Conservation (phyloP, 2,329 filamentous ascomycete genomes). For the Sordariomycetes sp. region DNA sequence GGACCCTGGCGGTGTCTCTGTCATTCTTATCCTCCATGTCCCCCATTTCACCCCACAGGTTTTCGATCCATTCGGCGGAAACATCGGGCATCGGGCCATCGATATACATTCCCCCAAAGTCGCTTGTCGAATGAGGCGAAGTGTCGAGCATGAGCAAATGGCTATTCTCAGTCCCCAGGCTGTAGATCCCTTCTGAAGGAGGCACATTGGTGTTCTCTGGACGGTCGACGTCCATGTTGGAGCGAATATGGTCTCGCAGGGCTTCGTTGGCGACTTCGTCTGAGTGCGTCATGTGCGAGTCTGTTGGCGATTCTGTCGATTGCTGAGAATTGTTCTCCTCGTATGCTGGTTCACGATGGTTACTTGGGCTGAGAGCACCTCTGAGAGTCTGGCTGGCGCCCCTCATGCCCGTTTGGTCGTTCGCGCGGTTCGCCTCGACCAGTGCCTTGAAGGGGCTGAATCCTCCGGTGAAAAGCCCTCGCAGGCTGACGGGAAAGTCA, state of each 20-base stretch:
- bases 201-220: slow-evolving; percentile 10
- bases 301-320: slow-evolving; percentile 7
- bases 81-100: slow-evolving; percentile 17
- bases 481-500: slow-evolving; percentile 29
- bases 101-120: slow-evolving; percentile 16
- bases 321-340: slow-evolving; percentile 6
- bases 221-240: slow-evolving; percentile 4
- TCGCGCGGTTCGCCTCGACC: slow-evolving; percentile 14
- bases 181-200: slow-evolving; percentile 17
- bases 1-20: slow-evolving; percentile 24
- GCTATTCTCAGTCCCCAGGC: slow-evolving; percentile 19
- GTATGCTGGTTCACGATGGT: not conserved
- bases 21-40: slow-evolving; percentile 19
- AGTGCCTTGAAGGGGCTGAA: slow-evolving; percentile 23
- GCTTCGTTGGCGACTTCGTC: slow-evolving; percentile 8
- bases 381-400: not conserved
- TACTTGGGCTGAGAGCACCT: no score
- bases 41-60: slow-evolving; percentile 20
- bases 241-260: slow-evolving; percentile 6
- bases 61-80: slow-evolving; percentile 26
- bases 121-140: slow-evolving; percentile 10
- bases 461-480: slow-evolving; percentile 25
- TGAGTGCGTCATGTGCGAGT: slow-evolving; percentile 9
- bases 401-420: not conserved
- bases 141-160: slow-evolving; percentile 20